Base-by-base conservation (phyloP, 2,329 filamentous ascomycete genomes). In the Botrytis cinerea region DNA sequence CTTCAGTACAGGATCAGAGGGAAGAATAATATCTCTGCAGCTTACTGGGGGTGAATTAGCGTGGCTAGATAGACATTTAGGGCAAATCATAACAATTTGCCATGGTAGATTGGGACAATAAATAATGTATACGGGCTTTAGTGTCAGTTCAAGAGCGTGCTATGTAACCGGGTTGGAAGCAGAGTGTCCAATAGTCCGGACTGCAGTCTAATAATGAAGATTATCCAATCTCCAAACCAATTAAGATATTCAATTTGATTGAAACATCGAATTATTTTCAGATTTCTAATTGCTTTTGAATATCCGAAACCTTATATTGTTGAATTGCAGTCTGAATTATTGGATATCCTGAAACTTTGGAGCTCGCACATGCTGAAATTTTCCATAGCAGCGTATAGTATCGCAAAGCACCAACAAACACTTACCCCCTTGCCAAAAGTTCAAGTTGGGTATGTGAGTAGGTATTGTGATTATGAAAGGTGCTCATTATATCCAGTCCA, bases 91-190 rank as follows among this genome's bases (percentile, higher is more conserved):
- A 51, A 25, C 2, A 16, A 43, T 66, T 38, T 66, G 63, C 63
- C 4, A 32, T 57, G 1, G 66, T 57, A 54, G 35, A 40, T 28
- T 40, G 32, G 28, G 25, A 28, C n/a, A 69, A 45, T 43, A 69
- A 57, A 57, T 45, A 69, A 69, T 69, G 35, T 69, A 43, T 43
- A 69, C 20, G 12, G n/a, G 32, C 9, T 57, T 22, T 32, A 38
- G 22, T n/a, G 22, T 45, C 57, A 5, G 6, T n/a, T 57, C 14
- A 43, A 22, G 14, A 18, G 10, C 18, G 16, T 68, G 66, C n/a
- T 22, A 69, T 2, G 6, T 57, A 38, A 57, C 10, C 28, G 7
- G n/a, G 3, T 25, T 43, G 48, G 35, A 35, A 35, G 35, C 35
- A 35, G 35, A 35, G 35, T 35, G 35, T 35, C 32, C 3, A 35